Conservation (phyloP, 768 basidiomycete species). For the Tylopilus sp. region DNA sequence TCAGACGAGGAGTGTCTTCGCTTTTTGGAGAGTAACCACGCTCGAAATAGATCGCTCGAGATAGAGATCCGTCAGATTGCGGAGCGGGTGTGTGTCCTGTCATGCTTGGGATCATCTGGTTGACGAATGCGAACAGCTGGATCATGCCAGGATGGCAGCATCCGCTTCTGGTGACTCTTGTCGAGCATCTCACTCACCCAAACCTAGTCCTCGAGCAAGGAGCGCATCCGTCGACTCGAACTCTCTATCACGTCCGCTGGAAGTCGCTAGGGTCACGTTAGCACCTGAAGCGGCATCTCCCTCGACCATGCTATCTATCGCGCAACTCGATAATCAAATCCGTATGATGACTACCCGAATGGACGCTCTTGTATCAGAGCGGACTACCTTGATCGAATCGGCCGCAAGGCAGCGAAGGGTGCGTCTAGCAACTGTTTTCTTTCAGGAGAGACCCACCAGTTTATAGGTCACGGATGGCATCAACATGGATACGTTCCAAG, state of each 20-base stretch:
- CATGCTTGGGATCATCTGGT: neutral
- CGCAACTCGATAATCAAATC: conserved; percentile 37
- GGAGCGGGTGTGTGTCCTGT: conserved; percentile 30
- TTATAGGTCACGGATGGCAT: conserved; percentile 17
- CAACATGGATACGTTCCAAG: conserved; percentile 19
- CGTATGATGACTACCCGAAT: conserved; percentile 32
- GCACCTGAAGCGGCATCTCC: conserved; percentile 1
- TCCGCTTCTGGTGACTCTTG: conserved; percentile 1
- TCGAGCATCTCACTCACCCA: neutral
- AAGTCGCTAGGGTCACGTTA: neutral
- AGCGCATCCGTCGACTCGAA: conserved; percentile 23
- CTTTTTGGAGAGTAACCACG: conserved; percentile 36
- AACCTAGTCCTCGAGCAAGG: conserved; percentile 13
- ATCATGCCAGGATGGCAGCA: conserved; percentile 14
- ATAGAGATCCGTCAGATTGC: conserved; percentile 40
- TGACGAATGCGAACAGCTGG: conserved; percentile 15
- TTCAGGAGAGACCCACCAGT: neutral
- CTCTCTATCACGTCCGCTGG: conserved; percentile 6
- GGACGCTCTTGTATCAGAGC: conserved; percentile 38
- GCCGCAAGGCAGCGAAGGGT: conserved; percentile 25
- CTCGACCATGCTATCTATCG: conserved; percentile 18
- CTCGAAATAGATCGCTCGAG: conserved; percentile 43
- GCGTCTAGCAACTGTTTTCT: neutral
- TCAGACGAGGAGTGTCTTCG: conserved; percentile 39
- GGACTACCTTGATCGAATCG: conserved; percentile 27